Base-by-base conservation (phyloP, 2,329 filamentous ascomycete species). In the Leptosphaerulina australis region DNA sequence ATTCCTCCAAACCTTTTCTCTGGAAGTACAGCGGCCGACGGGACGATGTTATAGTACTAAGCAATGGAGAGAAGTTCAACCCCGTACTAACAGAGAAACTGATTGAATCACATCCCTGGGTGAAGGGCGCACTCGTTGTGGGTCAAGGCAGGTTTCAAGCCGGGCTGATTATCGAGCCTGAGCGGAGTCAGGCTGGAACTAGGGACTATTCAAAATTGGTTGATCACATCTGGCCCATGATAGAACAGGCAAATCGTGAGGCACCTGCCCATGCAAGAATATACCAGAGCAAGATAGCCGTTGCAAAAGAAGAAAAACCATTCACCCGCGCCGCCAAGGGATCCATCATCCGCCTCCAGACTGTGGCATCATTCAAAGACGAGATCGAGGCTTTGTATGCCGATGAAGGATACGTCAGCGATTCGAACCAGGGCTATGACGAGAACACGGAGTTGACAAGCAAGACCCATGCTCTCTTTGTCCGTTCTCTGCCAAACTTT, bases 31-130 rank as follows among this genome's bases (percentile, higher is more conserved):
- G 33, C 6, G 74, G 74, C 0, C 59, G 75, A 5, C 64, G 62
- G 24, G 65, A 68, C 15, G 74, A 76, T 38, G 37, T 69, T 0
- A 57, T 71, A 9, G 65, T 70, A 4, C 53, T 71, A 2, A 55
- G 55, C 10, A 70, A 64, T 17, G 68, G 68, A 5, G 67, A 69
- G 46, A 71, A 70, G 24, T 56, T 69, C 21, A 56, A 55, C 11
- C 67, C 67, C 21, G 52, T 60, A 4, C 8, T 44, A 4, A 44
- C 59, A 10, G 65, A 70, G 28, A 36, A 51, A 6, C 21, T 40
- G 0, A 31, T 71, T 2, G 47, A 54, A 15, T 38, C 43, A 11
- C 43, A 62, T 29, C 37, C 46, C 0, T 26, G 30, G 10, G 35
- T 60, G 2, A 50, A 51, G 11, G 50, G 53, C 21, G 63, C 64